Percentiles rank a stretch among this genome's conserved stretches.
Evolutionary conservation across 352 stramenopile species (phyloP).

Genomic region (Phytopythium oedochilum): DNA sequence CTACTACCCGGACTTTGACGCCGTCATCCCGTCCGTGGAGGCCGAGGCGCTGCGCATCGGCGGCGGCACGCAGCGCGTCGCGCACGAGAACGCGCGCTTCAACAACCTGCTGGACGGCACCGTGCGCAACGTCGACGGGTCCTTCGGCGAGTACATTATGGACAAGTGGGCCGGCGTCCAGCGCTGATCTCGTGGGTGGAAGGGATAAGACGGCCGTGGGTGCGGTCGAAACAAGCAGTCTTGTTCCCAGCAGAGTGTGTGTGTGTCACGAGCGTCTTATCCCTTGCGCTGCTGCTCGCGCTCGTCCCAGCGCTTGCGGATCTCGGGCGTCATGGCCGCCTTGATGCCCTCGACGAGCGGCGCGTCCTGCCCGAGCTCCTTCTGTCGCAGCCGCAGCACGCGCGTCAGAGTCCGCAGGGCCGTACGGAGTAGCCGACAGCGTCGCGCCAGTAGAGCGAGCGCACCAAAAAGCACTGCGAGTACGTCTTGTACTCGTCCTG

Average conservation of each 20-base stretch:
- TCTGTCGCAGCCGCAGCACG: conserved; percentile 18
- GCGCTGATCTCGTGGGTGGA: conserved; percentile 14
- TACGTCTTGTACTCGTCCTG: conserved; percentile 81
- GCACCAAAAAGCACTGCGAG: conserved; percentile 64
- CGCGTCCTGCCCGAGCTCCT: conserved; percentile 58
- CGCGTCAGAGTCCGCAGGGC: not conserved
- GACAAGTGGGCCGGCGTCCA: conserved; percentile 78
- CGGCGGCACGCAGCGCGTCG: conserved; percentile 26
- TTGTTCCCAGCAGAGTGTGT: not conserved
- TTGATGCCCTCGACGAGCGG: conserved; percentile 56
- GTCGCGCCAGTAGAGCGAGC: not conserved
- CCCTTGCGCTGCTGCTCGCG: conserved; percentile 17
- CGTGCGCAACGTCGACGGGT: conserved; percentile 42
- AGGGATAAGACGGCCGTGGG: not conserved
- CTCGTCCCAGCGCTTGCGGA: conserved; percentile 47
- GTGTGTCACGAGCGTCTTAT: conserved; percentile 6
- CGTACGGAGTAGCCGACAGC: too few species aligned
- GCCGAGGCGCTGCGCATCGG: conserved; percentile 32
- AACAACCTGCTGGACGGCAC: conserved; percentile 76
- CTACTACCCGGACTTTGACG: conserved; percentile 81
- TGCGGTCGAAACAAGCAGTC: not conserved
- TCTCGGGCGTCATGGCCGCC: conserved; percentile 55
- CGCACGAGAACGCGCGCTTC: conserved; percentile 26
- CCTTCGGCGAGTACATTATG: conserved; percentile 82
- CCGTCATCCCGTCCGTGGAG: conserved; percentile 44